Evolutionary conservation across 2,329 filamentous ascomycete species (phyloP).

Genomic region (Mycosphaerella arachidis): DNA sequence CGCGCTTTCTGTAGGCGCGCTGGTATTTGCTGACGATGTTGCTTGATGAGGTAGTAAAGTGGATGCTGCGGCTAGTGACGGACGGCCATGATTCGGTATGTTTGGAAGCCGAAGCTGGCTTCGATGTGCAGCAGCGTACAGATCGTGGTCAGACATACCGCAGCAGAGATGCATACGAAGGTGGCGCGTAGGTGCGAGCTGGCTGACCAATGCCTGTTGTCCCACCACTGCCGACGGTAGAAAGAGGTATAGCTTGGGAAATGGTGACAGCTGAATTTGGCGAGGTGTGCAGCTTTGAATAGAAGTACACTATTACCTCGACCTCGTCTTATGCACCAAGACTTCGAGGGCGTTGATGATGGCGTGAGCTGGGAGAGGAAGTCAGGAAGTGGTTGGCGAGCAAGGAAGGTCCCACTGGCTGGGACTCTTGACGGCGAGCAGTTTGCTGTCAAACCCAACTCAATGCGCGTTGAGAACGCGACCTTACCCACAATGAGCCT

Average conservation of each 20-base stretch:
- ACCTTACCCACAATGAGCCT: neutral
- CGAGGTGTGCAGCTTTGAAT: neutral
- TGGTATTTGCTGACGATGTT: slow-evolving; percentile 2
- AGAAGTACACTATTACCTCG: neutral
- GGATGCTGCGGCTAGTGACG: neutral
- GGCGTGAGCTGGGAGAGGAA: neutral
- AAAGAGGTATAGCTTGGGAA: neutral
- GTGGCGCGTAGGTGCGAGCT: neutral
- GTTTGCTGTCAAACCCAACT: neutral
- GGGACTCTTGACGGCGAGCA: neutral
- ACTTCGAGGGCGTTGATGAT: neutral
- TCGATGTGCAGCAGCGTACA: neutral
- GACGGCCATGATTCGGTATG: neutral
- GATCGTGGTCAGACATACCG: neutral
- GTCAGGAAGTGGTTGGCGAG: neutral
- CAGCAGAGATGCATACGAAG: neutral
- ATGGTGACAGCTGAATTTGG: neutral
- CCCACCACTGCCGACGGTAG: neutral
- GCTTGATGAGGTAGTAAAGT: neutral
- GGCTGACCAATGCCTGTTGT: neutral
- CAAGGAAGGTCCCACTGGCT: neutral
- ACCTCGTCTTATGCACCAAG: neutral
- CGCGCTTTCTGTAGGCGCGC: neutral
- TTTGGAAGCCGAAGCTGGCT: neutral
- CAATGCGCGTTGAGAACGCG: neutral